Percentiles rank a stretch among this genome's conserved stretches.
Conservation (phyloP, 176 grass and related monocot species). For the Elaeis guineensis region DNA sequence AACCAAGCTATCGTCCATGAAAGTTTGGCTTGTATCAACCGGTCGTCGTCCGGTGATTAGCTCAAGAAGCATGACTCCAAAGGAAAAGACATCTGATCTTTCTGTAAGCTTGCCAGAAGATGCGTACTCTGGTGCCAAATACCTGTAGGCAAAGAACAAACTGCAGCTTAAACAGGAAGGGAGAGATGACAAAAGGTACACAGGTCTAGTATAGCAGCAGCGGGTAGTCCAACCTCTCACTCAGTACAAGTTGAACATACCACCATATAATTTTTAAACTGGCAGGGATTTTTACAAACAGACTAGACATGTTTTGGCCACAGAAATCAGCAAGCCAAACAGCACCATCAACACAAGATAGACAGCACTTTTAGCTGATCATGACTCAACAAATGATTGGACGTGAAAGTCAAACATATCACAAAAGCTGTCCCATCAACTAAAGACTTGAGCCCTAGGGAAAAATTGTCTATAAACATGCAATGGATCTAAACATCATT, state of each 20-base stretch:
- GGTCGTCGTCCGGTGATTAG: not conserved
- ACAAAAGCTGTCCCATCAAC: no score
- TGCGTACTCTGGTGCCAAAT: slow-evolving; percentile 5
- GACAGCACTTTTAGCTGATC: not conserved
- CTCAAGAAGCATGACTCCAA: slow-evolving; percentile 3
- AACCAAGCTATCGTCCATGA: slow-evolving; percentile 2
- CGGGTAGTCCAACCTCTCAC: not conserved
- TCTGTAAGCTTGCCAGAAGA: slow-evolving; percentile 1
- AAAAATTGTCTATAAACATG: no score
- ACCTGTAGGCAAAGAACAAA: not conserved
- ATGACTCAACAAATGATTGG: no score
- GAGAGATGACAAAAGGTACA: not conserved
- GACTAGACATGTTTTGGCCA: no score
- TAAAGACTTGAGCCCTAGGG: no score
- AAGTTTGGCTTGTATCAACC: not conserved
- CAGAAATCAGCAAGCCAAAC: no score
- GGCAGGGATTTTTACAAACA: no score
- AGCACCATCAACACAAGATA: not conserved
- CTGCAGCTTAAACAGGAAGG: not conserved
- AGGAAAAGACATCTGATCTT: slow-evolving; percentile 5
- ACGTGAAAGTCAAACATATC: no score
- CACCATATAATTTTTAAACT: no score
- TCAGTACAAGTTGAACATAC: not conserved
- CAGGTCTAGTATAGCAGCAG: not conserved
- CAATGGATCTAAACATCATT: not conserved